phyloP scores from a whole-genome alignment of 2,329 filamentous ascomycete species.

The Alternaria brassicicola region DNA sequence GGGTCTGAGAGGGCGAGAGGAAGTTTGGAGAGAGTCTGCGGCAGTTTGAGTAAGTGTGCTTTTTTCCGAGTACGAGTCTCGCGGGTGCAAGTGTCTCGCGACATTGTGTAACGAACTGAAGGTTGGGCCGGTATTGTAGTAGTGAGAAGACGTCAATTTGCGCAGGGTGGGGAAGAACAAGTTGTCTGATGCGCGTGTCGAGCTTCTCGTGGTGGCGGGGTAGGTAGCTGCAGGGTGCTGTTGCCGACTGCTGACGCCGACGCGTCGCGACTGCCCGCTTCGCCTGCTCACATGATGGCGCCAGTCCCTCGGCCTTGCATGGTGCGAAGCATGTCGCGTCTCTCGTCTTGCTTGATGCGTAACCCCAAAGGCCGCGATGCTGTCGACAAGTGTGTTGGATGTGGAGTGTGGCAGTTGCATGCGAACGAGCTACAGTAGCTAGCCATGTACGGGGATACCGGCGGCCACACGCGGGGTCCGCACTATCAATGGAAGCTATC shows the following conservation, averaged over 20 bases:
- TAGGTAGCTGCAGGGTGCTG: slow-evolving; percentile 19
- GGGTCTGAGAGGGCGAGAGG: neutral
- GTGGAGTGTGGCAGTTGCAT: slow-evolving; percentile 33
- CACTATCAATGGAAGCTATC: slow-evolving; percentile 9
- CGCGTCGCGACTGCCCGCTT: slow-evolving; percentile 13
- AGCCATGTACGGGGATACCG: slow-evolving; percentile 15
- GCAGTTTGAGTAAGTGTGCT: slow-evolving; percentile 2
- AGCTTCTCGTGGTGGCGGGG: slow-evolving; percentile 18
- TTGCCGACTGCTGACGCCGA: neutral
- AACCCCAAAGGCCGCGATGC: neutral
- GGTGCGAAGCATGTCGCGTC: neutral
- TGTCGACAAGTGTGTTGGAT: slow-evolving; percentile 15
- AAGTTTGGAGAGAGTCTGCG: slow-evolving; percentile 4
- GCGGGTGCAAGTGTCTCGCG: neutral
- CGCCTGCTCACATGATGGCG: slow-evolving; percentile 2
- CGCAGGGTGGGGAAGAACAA: neutral
- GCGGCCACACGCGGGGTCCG: slow-evolving; percentile 24
- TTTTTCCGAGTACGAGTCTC: neutral
- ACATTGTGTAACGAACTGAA: neutral
- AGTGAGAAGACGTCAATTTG: neutral
- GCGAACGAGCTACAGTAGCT: slow-evolving; percentile 26
- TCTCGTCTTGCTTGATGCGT: neutral
- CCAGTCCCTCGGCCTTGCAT: neutral
- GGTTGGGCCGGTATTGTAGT: neutral
- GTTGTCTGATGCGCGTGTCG: neutral